Evolutionary conservation across 169 alveolate species (phyloP).

Genomic region (Cryptosporidium sp.): DNA sequence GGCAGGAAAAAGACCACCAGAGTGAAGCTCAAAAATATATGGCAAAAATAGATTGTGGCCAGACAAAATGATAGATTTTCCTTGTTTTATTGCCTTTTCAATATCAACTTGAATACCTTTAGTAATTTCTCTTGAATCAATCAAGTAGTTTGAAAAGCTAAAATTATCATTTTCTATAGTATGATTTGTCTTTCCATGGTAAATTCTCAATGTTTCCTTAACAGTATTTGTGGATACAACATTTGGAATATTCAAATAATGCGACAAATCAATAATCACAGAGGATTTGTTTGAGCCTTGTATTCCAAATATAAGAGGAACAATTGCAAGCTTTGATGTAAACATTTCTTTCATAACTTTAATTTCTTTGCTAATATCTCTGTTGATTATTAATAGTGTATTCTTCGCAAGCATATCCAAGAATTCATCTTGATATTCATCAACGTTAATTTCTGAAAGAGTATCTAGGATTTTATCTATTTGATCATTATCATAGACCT

Average conservation of each 20-base stretch:
- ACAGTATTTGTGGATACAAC: slow-evolving; percentile 41
- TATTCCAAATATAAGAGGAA: slow-evolving; percentile 61
- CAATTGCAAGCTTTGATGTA: slow-evolving; percentile 36
- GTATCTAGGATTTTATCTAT: slow-evolving; percentile 4
- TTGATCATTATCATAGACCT: slow-evolving; percentile 37
- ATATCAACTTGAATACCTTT: slow-evolving; percentile 15
- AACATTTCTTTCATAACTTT: slow-evolving; percentile 25
- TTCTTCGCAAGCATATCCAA: neutral
- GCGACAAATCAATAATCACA: slow-evolving; percentile 11
- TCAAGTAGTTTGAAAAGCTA: neutral
- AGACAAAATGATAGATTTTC: slow-evolving; percentile 55
- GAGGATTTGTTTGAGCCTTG: slow-evolving; percentile 28
- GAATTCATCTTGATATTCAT: neutral
- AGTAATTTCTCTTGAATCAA: slow-evolving; percentile 12
- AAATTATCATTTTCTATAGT: neutral
- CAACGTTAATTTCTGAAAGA: neutral
- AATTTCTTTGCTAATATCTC: slow-evolving; percentile 17
- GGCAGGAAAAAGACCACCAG: slow-evolving; percentile 29
- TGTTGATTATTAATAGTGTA: neutral
- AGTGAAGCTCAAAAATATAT: slow-evolving; percentile 16
- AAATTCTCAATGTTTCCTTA: slow-evolving; percentile 22
- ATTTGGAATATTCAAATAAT: slow-evolving; percentile 60
- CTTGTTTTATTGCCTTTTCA: slow-evolving; percentile 61
- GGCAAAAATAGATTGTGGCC: slow-evolving; percentile 57
- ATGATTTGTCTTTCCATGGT: neutral